These are phyloP conservation scores for Gossypium gossypioides DNA, from an alignment of 441 rosid species.

Conservation along the genomic window DNA sequence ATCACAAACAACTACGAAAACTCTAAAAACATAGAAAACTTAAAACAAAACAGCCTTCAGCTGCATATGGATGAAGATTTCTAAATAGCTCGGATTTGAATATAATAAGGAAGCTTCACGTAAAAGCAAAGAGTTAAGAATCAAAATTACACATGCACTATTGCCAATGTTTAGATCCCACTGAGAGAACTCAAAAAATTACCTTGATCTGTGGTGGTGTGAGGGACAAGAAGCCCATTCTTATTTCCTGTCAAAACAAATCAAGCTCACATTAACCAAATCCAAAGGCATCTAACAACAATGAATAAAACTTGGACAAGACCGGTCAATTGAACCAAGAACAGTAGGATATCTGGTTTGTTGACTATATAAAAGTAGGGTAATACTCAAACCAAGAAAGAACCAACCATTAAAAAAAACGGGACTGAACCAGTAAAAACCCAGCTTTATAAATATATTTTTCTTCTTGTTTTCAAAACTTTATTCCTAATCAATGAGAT, in stretches of 20 bases:
- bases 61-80: not conserved
- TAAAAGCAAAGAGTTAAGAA: too few relatives aligned
- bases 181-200: not conserved
- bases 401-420: not conserved
- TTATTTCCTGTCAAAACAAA: slow-evolving; percentile 56
- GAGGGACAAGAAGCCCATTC: slow-evolving; percentile 89
- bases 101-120: too few relatives aligned
- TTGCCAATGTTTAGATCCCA: not conserved
- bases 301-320: not conserved
- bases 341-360: not conserved
- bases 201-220: slow-evolving; percentile 96
- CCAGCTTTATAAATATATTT: not conserved
- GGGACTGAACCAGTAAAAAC: not conserved
- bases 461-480: slow-evolving; percentile 30
- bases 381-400: not conserved
- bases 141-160: not conserved
- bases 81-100: not conserved
- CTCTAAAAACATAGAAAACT: not conserved
- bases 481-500: slow-evolving; percentile 56
- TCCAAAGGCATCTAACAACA: not conserved
- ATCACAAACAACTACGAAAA: too few relatives aligned
- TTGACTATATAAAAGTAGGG: too few relatives aligned
- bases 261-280: not conserved
- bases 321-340: not conserved
- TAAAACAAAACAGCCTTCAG: not conserved